These are phyloP conservation scores for Gloeophyllum trabeum DNA, from an alignment of 768 basidiomycete species.

Conservation along the genomic window DNA sequence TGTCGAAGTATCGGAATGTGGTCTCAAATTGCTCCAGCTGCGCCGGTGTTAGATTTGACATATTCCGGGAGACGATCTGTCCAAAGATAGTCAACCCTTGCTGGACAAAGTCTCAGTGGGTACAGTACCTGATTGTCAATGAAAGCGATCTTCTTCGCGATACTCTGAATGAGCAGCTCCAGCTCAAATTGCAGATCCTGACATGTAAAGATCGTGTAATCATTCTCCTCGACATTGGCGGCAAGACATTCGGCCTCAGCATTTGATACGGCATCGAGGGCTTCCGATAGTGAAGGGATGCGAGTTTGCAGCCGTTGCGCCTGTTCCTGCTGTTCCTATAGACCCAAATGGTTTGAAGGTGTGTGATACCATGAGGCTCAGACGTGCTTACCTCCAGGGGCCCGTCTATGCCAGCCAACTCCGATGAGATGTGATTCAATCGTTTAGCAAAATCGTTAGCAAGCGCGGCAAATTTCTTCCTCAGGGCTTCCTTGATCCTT, in stretches of 20 bases:
- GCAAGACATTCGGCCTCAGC: constrained; percentile 70
- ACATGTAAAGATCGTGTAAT: constrained; percentile 83
- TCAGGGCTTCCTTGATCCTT: constrained; percentile 75
- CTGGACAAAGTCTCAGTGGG: background rate
- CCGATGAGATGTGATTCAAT: constrained; percentile 53
- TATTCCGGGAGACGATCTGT: constrained; percentile 87
- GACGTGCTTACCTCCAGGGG: constrained; percentile 51
- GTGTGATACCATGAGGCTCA: no score
- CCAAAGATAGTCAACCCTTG: background rate
- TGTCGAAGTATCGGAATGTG: constrained; percentile 96
- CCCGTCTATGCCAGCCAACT: constrained; percentile 66
- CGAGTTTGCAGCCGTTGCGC: constrained; percentile 53
- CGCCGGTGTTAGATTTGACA: constrained; percentile 91
- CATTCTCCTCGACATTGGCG: constrained; percentile 95
- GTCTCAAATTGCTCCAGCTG: constrained; percentile 95
- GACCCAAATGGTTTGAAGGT: background rate
- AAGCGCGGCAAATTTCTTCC: constrained; percentile 66
- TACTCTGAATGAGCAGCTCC: constrained; percentile 66
- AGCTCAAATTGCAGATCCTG: constrained; percentile 89
- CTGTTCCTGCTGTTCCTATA: constrained; percentile 67
- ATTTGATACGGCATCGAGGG: constrained; percentile 36
- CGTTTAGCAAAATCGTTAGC: constrained; percentile 70
- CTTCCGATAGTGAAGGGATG: constrained; percentile 52
- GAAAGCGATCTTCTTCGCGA: constrained; percentile 87
- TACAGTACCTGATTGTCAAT: constrained; percentile 83